Evolutionary conservation across 345 rosid species (phyloP).

Genomic region (Eucalyptus paniculata): DNA sequence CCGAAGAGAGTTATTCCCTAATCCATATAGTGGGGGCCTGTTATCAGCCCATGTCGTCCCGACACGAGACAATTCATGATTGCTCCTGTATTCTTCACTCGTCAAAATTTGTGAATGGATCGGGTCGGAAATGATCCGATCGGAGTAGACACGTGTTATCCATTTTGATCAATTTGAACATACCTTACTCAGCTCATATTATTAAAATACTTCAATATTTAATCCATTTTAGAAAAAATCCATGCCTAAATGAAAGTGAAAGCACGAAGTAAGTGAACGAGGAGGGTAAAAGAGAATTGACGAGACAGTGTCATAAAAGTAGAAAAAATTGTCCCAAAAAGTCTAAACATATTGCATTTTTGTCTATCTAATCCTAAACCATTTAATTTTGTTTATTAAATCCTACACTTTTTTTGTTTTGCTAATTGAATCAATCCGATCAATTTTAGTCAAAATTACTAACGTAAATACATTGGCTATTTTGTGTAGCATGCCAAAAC

Average conservation of each 20-base stretch:
- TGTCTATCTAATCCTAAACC: too few species aligned
- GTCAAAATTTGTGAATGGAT: too few species aligned
- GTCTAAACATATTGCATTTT: fast-evolving
- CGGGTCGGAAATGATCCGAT: too few species aligned
- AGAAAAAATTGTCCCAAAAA: too few species aligned
- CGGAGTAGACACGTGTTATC: fast-evolving
- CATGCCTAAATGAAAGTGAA: too few species aligned
- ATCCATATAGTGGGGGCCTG: background rate
- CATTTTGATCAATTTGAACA: too few species aligned
- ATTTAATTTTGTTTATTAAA: too few species aligned
- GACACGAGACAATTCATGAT: background rate
- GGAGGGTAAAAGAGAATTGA: too few species aligned
- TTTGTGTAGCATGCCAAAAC: fast-evolving
- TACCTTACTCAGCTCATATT: fast-evolving
- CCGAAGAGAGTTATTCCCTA: too few species aligned
- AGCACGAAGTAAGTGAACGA: fast-evolving
- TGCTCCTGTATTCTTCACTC: fast-evolving
- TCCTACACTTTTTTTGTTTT: fast-evolving
- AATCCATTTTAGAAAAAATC: too few species aligned
- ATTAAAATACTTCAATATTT: too few species aligned
- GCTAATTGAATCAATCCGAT: fast-evolving
- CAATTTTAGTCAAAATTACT: fast-evolving
- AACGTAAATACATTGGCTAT: fast-evolving
- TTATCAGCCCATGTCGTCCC: fast-evolving
- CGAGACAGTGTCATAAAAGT: fast-evolving